These are phyloP conservation scores for Aspergillus hortae DNA, from an alignment of 2,329 filamentous ascomycete genomes.

Conservation along the genomic window DNA sequence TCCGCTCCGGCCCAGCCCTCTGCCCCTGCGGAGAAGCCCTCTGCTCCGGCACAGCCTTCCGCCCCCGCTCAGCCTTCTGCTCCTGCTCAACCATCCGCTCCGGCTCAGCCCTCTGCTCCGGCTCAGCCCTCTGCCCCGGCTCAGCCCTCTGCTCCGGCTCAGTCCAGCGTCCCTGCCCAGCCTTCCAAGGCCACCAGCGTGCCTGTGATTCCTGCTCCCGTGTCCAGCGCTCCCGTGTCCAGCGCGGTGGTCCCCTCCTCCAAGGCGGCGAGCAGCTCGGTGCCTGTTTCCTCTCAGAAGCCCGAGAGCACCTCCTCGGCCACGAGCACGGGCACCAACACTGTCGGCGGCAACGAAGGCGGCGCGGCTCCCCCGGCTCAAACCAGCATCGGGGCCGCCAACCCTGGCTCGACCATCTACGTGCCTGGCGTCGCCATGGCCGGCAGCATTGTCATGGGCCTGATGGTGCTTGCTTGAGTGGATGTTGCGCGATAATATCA, in stretches of 20 bases:
- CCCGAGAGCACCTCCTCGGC: slow-evolving; percentile 6
- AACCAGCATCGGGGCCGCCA: slow-evolving; percentile 8
- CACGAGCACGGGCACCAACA: slow-evolving; percentile 5
- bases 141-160: slow-evolving; percentile 4
- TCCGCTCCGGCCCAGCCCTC: slow-evolving; percentile 3
- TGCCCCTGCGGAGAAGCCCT: slow-evolving; percentile 6
- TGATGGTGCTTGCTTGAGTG: slow-evolving; percentile 23
- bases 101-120: slow-evolving; percentile 1
- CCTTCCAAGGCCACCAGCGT: background rate
- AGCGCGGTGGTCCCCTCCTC: background rate
- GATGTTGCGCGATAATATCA: background rate
- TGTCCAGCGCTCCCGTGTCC: background rate
- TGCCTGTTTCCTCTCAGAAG: background rate
- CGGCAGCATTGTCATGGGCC: slow-evolving; percentile 15
- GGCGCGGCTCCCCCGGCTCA: slow-evolving; percentile 11
- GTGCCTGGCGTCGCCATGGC: slow-evolving; percentile 21
- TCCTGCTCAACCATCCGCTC: background rate
- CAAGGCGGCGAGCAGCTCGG: background rate
- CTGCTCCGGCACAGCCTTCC: background rate
- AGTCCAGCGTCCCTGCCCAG: slow-evolving; percentile 2
- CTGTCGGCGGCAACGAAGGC: slow-evolving; percentile 1
- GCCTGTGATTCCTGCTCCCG: slow-evolving; percentile 1
- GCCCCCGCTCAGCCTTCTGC: slow-evolving; percentile 4
- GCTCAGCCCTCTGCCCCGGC: slow-evolving; percentile 7
- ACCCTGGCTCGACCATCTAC: slow-evolving; percentile 24